phyloP scores from a whole-genome alignment of 1,284 basidiomycete species.

The Veloporphyrellus conicus region DNA sequence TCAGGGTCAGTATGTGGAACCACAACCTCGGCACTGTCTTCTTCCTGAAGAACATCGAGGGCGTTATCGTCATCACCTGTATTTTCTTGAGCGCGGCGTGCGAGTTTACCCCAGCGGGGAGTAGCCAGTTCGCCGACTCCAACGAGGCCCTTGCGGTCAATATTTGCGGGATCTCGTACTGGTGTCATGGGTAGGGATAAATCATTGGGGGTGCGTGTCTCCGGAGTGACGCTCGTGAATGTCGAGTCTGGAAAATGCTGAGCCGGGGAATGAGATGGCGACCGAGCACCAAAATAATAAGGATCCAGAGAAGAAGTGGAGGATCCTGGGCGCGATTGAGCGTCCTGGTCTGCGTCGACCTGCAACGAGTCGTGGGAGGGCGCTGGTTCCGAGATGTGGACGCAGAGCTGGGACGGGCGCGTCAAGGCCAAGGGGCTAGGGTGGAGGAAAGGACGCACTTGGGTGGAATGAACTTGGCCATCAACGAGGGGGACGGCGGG shows the following conservation, averaged over 20 bases:
- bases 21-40: constrained; percentile 42
- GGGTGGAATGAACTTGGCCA: constrained; percentile 8
- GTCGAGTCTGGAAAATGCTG: constrained; percentile 22
- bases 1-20: constrained; percentile 41
- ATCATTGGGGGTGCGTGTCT: constrained; percentile 41
- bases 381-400: constrained; percentile 23
- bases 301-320: constrained; percentile 76
- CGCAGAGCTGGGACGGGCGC: constrained; percentile 19
- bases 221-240: constrained; percentile 41
- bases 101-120: constrained; percentile 77
- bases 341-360: constrained; percentile 31
- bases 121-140: constrained; percentile 96
- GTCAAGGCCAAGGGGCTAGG: background rate
- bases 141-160: constrained; percentile 85
- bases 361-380: constrained; percentile 22
- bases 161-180: constrained; percentile 72
- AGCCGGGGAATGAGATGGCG: constrained; percentile 57
- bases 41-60: constrained; percentile 39
- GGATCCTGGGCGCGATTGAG: constrained; percentile 52
- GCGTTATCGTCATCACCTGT: constrained; percentile 28
- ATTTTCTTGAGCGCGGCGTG: constrained; percentile 31
- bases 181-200: constrained; percentile 72
- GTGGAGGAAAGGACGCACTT: constrained; percentile 8
- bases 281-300: constrained; percentile 72
- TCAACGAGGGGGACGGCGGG: constrained; percentile 9